These are phyloP conservation scores for Trametes villosa DNA, from an alignment of 768 basidiomycete species.

Conservation along the genomic window DNA sequence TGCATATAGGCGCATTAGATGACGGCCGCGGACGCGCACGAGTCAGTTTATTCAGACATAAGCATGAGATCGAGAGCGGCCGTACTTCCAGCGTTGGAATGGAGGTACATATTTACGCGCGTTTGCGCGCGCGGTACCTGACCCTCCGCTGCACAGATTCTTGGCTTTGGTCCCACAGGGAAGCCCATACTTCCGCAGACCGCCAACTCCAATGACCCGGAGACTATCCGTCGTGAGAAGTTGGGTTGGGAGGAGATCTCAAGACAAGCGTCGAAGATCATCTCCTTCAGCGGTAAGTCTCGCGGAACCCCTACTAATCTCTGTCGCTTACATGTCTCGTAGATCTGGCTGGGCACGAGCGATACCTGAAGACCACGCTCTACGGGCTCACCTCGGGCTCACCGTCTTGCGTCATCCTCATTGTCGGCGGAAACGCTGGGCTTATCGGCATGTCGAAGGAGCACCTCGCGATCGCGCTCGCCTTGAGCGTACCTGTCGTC, in stretches of 20 bases:
- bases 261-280: constrained; percentile 84
- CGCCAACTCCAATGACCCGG: constrained; percentile 57
- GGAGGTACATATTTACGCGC: constrained; percentile 61
- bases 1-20: constrained; percentile 64
- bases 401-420: constrained; percentile 89
- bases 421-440: constrained; percentile 95
- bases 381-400: constrained; percentile 95
- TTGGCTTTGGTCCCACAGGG: constrained; percentile 83
- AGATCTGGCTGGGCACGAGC: constrained; percentile 97
- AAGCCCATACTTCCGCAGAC: constrained; percentile 77
- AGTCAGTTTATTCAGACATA: constrained; percentile 91
- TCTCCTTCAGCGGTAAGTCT: constrained; percentile 82
- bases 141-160: constrained; percentile 54
- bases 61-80: constrained; percentile 96
- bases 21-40: constrained; percentile 84
- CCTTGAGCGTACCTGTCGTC: constrained; percentile 89
- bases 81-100: constrained; percentile 95
- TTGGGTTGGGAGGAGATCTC: constrained; percentile 97
- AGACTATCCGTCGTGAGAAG: constrained; percentile 79
- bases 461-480: constrained; percentile 93
- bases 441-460: constrained; percentile 94
- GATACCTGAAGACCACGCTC: constrained; percentile 89
- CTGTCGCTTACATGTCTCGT: neutral
- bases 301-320: neutral
- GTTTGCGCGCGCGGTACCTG: neutral